Percentiles rank a stretch among this genome's conserved stretches.
phyloP scores from a whole-genome alignment of 2,329 filamentous ascomycete species.

The Calonectria pseudoreteaudii region DNA sequence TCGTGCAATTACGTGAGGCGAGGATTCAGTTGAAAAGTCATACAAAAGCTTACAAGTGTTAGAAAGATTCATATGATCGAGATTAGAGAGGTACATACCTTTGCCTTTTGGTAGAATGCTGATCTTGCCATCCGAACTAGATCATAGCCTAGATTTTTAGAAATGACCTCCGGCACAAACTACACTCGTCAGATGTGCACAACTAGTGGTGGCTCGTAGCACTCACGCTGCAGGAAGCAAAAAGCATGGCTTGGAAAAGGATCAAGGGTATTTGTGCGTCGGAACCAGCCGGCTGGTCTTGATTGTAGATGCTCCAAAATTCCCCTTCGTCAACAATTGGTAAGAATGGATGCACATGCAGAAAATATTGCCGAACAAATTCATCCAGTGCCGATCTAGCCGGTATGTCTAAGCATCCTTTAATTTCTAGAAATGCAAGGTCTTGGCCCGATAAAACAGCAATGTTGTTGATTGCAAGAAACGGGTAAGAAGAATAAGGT shows the following conservation, averaged over 20 bases:
- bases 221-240: conserved; percentile 11
- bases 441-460: neutral
- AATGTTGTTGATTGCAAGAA: neutral
- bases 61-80: neutral
- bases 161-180: neutral
- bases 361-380: conserved; percentile 4
- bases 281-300: neutral
- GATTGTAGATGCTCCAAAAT: conserved; percentile 1
- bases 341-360: neutral
- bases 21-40: neutral
- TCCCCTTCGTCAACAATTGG: neutral
- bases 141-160: neutral
- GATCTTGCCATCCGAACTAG: neutral
- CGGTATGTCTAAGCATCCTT: conserved; percentile 1
- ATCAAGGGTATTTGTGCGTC: neutral
- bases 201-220: neutral
- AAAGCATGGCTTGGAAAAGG: conserved; percentile 2
- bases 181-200: neutral
- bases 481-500: neutral
- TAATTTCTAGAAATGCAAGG: neutral
- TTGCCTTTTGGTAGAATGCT: conserved; percentile 4
- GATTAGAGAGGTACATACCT: neutral
- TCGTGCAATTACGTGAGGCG: neutral
- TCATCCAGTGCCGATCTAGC: neutral
- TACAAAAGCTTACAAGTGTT: neutral